phyloP scores from a whole-genome alignment of 2,329 filamentous ascomycete genomes.

The Parastagonospora nodorum region DNA sequence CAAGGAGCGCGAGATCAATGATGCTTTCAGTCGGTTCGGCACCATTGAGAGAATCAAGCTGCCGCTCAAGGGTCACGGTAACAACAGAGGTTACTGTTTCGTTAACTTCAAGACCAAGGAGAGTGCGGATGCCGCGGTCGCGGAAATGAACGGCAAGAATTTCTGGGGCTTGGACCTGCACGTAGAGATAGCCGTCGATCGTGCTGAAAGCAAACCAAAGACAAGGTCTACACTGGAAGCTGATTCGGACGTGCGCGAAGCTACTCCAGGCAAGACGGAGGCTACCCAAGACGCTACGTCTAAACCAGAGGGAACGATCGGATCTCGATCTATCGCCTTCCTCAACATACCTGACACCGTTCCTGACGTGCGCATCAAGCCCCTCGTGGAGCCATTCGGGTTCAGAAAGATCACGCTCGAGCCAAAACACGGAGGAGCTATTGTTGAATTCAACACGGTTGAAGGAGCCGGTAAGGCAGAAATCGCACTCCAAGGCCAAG shows the following conservation, averaged over 20 bases:
- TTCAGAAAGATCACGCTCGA: constrained; percentile 79
- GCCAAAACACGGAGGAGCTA: constrained; percentile 81
- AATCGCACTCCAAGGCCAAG: constrained; percentile 48
- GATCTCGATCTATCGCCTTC: constrained; percentile 72
- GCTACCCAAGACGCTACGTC: constrained; percentile 29
- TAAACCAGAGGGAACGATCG: constrained; percentile 17
- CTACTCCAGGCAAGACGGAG: constrained; percentile 19
- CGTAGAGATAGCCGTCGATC: constrained; percentile 58
- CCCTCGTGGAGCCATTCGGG: constrained; percentile 73
- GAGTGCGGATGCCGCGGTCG: constrained; percentile 67
- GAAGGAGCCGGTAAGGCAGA: constrained; percentile 73
- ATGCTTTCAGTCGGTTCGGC: constrained; percentile 77
- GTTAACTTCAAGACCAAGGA: constrained; percentile 74
- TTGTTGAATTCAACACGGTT: constrained; percentile 78
- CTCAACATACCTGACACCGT: constrained; percentile 90
- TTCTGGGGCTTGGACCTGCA: constrained; percentile 70
- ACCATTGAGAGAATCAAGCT: constrained; percentile 74
- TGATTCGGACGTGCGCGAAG: constrained; percentile 44
- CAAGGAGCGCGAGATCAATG: constrained; percentile 72
- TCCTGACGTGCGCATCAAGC: constrained; percentile 80
- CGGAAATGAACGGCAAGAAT: constrained; percentile 70
- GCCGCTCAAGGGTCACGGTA: constrained; percentile 67
- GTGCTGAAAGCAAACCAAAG: constrained; percentile 52
- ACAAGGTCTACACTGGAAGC: constrained; percentile 49
- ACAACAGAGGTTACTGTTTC: constrained; percentile 78